Evolutionary conservation across 768 basidiomycete species (phyloP).

Genomic region (Leccinum subgranulosum): DNA sequence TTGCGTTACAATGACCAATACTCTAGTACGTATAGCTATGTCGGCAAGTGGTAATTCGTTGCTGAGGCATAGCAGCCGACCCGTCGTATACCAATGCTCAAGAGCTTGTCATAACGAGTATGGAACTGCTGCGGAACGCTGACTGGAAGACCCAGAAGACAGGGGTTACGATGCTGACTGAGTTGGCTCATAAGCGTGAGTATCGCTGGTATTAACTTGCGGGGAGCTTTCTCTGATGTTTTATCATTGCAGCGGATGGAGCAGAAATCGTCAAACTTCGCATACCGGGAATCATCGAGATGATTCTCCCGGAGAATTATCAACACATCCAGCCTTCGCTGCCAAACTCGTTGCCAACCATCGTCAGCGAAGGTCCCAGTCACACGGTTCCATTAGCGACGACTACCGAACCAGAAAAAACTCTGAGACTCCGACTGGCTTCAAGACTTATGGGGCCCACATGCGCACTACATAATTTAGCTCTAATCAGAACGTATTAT

Average conservation of each 20-base stretch:
- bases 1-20: slow-evolving; percentile 23
- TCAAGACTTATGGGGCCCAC: slow-evolving; percentile 25
- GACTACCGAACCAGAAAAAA: background rate
- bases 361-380: background rate
- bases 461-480: slow-evolving; percentile 20
- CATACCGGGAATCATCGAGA: background rate
- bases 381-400: background rate
- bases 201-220: background rate
- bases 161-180: slow-evolving; percentile 20
- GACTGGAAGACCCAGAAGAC: slow-evolving; percentile 21
- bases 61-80: slow-evolving; percentile 8
- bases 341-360: background rate
- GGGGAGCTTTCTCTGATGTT: background rate
- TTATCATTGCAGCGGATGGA: background rate
- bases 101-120: slow-evolving; percentile 10
- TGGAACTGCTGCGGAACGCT: background rate
- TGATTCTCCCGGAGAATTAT: slow-evolving; percentile 6
- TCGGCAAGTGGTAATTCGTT: too few species aligned
- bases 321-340: background rate
- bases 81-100: slow-evolving; percentile 4
- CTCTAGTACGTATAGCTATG: background rate
- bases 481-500: slow-evolving; percentile 11
- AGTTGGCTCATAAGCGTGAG: slow-evolving; percentile 19
- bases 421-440: background rate
- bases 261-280: background rate